phyloP scores from a whole-genome alignment of 1,139 yeast genomes.

The Suhomyces terraborum region DNA sequence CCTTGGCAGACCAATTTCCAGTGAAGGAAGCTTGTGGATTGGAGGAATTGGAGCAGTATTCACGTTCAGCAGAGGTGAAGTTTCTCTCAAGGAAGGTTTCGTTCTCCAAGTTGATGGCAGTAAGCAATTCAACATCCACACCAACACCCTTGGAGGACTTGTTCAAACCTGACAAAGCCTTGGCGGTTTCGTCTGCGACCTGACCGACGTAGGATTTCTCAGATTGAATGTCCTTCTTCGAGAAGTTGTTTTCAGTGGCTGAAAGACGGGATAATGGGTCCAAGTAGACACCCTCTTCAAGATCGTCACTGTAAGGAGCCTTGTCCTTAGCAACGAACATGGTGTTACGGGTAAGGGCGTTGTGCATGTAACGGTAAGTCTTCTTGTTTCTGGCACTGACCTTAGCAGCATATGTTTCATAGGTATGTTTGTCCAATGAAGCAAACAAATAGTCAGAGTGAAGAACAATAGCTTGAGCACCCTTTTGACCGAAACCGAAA shows the following conservation, averaged over 20 bases:
- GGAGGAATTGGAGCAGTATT: slow-evolving; percentile 73
- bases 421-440: slow-evolving; percentile 69
- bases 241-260: slow-evolving; percentile 52
- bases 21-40: slow-evolving; percentile 88
- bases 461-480: slow-evolving; percentile 90
- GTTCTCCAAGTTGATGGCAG: slow-evolving; percentile 78
- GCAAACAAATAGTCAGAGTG: slow-evolving; percentile 94
- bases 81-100: slow-evolving; percentile 90
- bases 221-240: slow-evolving; percentile 42
- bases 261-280: slow-evolving; percentile 92
- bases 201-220: slow-evolving; percentile 37
- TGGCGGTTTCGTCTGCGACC: slow-evolving; percentile 46
- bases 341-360: slow-evolving; percentile 87
- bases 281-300: slow-evolving; percentile 87
- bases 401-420: slow-evolving; percentile 67
- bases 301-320: slow-evolving; percentile 87
- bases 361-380: slow-evolving; percentile 95
- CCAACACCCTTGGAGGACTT: slow-evolving; percentile 76
- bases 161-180: slow-evolving; percentile 51
- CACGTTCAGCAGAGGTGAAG: slow-evolving; percentile 79
- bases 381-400: slow-evolving; percentile 82
- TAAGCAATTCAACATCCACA: slow-evolving; percentile 91
- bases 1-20: slow-evolving; percentile 99
- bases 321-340: slow-evolving; percentile 92
- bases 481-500: slow-evolving; percentile 99